Evolutionary conservation across 805 yeast species (phyloP).

Genomic region (Candida dajiaensis): DNA sequence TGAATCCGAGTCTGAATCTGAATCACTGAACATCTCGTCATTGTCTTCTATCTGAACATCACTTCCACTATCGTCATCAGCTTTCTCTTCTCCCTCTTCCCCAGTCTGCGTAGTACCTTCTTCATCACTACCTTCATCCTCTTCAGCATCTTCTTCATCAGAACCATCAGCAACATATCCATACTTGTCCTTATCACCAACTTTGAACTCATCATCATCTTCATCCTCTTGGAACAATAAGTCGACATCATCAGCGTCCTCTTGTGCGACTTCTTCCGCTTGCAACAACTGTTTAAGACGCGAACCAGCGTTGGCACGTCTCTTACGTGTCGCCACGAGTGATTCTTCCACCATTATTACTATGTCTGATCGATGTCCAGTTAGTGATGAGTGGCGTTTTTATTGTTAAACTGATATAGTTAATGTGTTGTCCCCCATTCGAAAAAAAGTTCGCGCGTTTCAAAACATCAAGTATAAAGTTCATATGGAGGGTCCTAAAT

Average conservation of each 20-base stretch:
- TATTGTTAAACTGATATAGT: too few relatives aligned
- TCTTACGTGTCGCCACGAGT: conserved; percentile 66
- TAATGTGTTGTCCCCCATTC: neutral
- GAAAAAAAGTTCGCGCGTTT: neutral
- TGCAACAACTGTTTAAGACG: conserved; percentile 67
- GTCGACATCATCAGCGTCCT: conserved; percentile 62
- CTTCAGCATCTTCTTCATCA: conserved; percentile 25
- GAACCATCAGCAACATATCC: conserved; percentile 26
- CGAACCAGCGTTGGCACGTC: conserved; percentile 89
- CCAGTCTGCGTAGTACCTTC: conserved; percentile 16
- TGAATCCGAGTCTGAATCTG: conserved; percentile 43
- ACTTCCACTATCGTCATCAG: conserved; percentile 6
- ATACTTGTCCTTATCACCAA: conserved; percentile 20
- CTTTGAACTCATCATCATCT: conserved; percentile 43
- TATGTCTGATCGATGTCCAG: neutral
- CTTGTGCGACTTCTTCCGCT: conserved; percentile 46
- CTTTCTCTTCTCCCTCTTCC: conserved; percentile 11
- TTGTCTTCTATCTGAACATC: conserved; percentile 17
- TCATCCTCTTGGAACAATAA: conserved; percentile 62
- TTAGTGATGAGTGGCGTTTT: too few relatives aligned
- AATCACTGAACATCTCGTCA: conserved; percentile 52
- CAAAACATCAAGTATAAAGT: too few relatives aligned
- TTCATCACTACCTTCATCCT: conserved; percentile 24
- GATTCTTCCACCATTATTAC: conserved; percentile 31
- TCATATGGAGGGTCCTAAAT: too few relatives aligned